Percentiles rank a stretch among this genome's conserved stretches.
Conservation (phyloP, 2,329 filamentous ascomycete species). For the Ceratocystis huliohia region DNA sequence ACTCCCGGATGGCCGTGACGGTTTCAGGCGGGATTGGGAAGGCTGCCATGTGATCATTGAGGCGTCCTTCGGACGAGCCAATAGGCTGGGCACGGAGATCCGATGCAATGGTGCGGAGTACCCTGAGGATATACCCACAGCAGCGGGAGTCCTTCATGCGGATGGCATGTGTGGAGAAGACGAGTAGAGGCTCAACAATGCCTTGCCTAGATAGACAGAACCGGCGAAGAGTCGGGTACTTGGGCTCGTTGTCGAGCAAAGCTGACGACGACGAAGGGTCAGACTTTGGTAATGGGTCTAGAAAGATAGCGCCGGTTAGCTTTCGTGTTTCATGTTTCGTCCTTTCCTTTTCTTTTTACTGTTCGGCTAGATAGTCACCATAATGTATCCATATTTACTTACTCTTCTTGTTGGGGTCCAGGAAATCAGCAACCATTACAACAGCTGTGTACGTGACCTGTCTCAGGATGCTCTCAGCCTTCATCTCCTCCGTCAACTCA, state of each 20-base stretch:
- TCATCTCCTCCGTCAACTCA: constrained; percentile 90
- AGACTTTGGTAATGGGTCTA: constrained; percentile 14
- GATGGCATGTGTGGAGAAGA: constrained; percentile 85
- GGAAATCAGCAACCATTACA: constrained; percentile 76
- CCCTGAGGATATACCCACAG: constrained; percentile 70
- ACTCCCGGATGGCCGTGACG: constrained; percentile 64
- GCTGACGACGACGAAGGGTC: background rate
- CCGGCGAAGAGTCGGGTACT: constrained; percentile 51
- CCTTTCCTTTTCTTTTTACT: too few species aligned
- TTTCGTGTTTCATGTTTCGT: background rate
- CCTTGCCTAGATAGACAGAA: constrained; percentile 69
- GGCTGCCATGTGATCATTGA: constrained; percentile 29
- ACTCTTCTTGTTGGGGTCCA: constrained; percentile 62
- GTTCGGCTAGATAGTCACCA: too few species aligned
- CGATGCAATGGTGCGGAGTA: constrained; percentile 74
- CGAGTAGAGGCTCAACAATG: constrained; percentile 74
- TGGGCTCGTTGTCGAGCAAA: constrained; percentile 9
- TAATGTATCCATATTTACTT: constrained; percentile 26
- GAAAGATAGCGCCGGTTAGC: background rate
- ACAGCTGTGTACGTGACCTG: constrained; percentile 88
- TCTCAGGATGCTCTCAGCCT: constrained; percentile 85
- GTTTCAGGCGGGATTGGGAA: constrained; percentile 39
- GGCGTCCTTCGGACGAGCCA: constrained; percentile 14
- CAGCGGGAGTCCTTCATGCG: constrained; percentile 81
- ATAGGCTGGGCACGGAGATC: constrained; percentile 43